Evolutionary conservation across 768 basidiomycete genomes (phyloP), one percentile per base, ranked within the genome.

Genomic region (Rhizopogon sp.): DNA sequence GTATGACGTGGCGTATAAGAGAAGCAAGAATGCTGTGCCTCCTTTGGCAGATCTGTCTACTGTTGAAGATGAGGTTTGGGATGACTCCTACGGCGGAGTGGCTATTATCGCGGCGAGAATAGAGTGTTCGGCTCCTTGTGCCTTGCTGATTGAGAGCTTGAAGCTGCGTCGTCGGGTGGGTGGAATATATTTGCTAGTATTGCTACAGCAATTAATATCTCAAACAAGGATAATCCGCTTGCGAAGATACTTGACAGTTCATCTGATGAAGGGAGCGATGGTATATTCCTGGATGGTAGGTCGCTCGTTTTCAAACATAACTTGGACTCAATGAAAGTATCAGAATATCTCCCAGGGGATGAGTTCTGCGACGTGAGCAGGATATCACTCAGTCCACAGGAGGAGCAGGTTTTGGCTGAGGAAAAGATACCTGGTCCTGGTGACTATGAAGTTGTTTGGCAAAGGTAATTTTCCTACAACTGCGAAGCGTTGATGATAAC

Each of bases 281-380:
- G 74, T 49, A 54, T 71, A 50, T 76, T 78, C 51, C 78, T 81
- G 22, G 76, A 76, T 61, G 78, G 79, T 82, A 31, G 58, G 71
- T 64, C 3, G 11, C 5, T 50, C 9, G 8, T 22, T 49, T 7
- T 43, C 40, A 22, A n/a, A 51, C 6, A 14, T 58, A 14, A 33
- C n/a, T 46, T 37, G 25, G 8, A 17, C 50, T 31, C 33, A 16
- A 46, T 28, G 29, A 35, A 50, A 1, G 22, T 14, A 20, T 8
- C 57, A 88, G 88, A 86, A 57, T 87, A 81, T 69, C 66, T 81
- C 25, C 63, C 80, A 9, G 86, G 85, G 0, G 90, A 93, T 60
- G 79, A 80, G 56, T 80, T 89, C 57, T 78, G 76, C 41, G 76
- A 82, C 35, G 62, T 77, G 20, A 84, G 81, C 60, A 77, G 79